phyloP scores from a whole-genome alignment of 495 filamentous ascomycete genomes.

The Hypoxylon crocopeplum region DNA sequence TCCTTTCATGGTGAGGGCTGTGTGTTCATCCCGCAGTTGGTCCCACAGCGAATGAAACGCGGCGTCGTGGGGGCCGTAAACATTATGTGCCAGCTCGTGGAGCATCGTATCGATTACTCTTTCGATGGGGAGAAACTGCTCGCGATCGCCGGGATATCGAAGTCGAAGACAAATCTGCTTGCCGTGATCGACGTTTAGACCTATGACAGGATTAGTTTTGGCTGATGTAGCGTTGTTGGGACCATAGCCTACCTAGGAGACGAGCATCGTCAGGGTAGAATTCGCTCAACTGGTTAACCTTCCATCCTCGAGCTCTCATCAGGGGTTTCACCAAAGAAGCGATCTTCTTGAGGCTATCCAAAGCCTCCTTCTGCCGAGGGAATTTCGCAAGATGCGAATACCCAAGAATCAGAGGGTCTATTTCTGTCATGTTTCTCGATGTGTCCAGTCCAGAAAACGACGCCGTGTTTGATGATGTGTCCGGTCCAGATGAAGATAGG shows the following conservation, averaged over 20 bases:
- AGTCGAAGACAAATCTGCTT: slow-evolving; percentile 84
- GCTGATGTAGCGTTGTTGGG: neutral
- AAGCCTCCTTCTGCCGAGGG: slow-evolving; percentile 77
- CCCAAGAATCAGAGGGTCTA: slow-evolving; percentile 73
- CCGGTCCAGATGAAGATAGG: no score
- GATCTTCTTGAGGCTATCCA: slow-evolving; percentile 79
- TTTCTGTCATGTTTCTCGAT: slow-evolving; percentile 62
- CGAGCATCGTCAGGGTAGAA: slow-evolving; percentile 80
- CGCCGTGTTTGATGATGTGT: no score
- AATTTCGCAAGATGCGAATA: slow-evolving; percentile 81
- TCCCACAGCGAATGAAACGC: slow-evolving; percentile 88
- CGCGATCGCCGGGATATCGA: slow-evolving; percentile 76
- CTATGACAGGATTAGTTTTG: slow-evolving; percentile 44
- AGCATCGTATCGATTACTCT: slow-evolving; percentile 90
- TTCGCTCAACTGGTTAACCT: slow-evolving; percentile 79
- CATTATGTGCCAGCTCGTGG: slow-evolving; percentile 92
- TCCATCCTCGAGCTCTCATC: slow-evolving; percentile 87
- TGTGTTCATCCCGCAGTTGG: slow-evolving; percentile 84
- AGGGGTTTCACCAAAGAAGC: slow-evolving; percentile 94
- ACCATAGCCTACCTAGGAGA: slow-evolving; percentile 73
- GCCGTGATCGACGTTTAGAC: slow-evolving; percentile 78
- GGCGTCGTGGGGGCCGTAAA: slow-evolving; percentile 80
- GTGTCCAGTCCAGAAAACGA: no score
- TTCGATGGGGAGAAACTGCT: slow-evolving; percentile 81
- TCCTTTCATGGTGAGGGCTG: slow-evolving; percentile 75